Evolutionary conservation across 202 grass and related monocot species (phyloP).

Genomic region (Digitaria exilis): DNA sequence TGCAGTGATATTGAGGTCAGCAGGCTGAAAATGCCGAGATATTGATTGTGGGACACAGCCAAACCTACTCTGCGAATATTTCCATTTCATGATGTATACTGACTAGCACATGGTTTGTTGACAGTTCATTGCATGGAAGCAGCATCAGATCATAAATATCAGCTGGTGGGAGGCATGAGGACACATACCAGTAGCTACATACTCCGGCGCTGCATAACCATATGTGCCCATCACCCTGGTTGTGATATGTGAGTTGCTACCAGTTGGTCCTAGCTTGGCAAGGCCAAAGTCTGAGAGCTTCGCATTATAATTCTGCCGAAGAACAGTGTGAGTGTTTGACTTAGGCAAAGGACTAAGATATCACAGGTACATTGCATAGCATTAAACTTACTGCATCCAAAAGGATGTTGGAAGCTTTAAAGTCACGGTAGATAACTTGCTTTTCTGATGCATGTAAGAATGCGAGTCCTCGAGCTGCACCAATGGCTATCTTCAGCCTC

Average conservation of each 20-base stretch:
- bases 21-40: not conserved
- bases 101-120: not conserved
- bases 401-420: conserved; percentile 91
- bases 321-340: not conserved
- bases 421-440: conserved; percentile 90
- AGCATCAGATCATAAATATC: conserved; percentile 2
- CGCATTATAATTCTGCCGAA: conserved; percentile 71
- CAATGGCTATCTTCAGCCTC: conserved; percentile 83
- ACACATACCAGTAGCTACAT: conserved; percentile 82
- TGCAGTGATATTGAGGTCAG: not conserved
- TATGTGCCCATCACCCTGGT: conserved; percentile 91
- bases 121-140: not conserved
- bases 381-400: conserved; percentile 67
- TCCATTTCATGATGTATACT: not conserved
- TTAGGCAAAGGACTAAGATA: not conserved
- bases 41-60: not conserved
- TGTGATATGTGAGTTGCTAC: conserved; percentile 82
- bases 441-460: conserved; percentile 91
- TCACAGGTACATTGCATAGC: not conserved
- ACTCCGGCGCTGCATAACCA: conserved; percentile 91
- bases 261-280: conserved; percentile 81
- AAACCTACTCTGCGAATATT: not conserved
- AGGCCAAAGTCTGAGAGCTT: conserved; percentile 94
- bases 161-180: not conserved
- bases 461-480: conserved; percentile 81